phyloP scores from a whole-genome alignment of 805 yeast genomes.

The Metschnikowia amazonensis region DNA sequence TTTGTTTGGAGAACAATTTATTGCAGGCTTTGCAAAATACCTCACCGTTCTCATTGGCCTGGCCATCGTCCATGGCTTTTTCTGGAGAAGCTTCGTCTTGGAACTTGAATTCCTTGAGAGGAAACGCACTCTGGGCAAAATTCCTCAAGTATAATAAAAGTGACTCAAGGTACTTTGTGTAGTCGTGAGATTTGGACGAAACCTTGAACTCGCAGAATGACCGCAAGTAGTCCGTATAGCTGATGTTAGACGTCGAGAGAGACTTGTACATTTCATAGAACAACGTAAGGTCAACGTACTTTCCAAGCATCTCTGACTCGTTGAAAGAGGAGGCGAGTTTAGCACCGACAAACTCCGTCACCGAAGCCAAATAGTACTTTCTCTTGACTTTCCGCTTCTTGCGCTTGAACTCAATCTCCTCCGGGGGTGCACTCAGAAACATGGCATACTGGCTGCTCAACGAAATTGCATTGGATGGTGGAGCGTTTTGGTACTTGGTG shows the following conservation, averaged over 20 bases:
- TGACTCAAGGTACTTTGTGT: slow-evolving; percentile 42
- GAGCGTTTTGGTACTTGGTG: slow-evolving; percentile 13
- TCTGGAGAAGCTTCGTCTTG: background rate
- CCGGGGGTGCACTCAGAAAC: slow-evolving; percentile 28
- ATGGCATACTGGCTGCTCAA: slow-evolving; percentile 16
- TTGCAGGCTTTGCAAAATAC: slow-evolving; percentile 64
- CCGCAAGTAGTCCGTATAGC: slow-evolving; percentile 51
- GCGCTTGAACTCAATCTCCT: slow-evolving; percentile 19
- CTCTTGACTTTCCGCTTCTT: slow-evolving; percentile 24
- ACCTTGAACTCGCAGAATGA: slow-evolving; percentile 39
- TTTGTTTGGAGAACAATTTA: slow-evolving; percentile 54
- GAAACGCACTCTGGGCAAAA: slow-evolving; percentile 42
- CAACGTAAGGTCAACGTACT: slow-evolving; percentile 52
- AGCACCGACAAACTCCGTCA: slow-evolving; percentile 43
- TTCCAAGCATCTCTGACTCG: slow-evolving; percentile 62
- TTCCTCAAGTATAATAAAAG: slow-evolving; percentile 48
- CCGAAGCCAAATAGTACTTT: slow-evolving; percentile 45
- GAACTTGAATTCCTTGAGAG: slow-evolving; percentile 9
- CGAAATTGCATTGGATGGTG: slow-evolving; percentile 18
- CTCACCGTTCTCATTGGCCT: slow-evolving; percentile 16
- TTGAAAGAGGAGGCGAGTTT: slow-evolving; percentile 47
- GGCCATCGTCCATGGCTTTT: slow-evolving; percentile 13
- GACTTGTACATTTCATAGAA: slow-evolving; percentile 55
- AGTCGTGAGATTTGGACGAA: slow-evolving; percentile 23
- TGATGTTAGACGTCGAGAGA: slow-evolving; percentile 19